Percentiles rank a stretch among this genome's conserved stretches.
Conservation (phyloP, 768 basidiomycete genomes). For the Podaxis sp. region DNA sequence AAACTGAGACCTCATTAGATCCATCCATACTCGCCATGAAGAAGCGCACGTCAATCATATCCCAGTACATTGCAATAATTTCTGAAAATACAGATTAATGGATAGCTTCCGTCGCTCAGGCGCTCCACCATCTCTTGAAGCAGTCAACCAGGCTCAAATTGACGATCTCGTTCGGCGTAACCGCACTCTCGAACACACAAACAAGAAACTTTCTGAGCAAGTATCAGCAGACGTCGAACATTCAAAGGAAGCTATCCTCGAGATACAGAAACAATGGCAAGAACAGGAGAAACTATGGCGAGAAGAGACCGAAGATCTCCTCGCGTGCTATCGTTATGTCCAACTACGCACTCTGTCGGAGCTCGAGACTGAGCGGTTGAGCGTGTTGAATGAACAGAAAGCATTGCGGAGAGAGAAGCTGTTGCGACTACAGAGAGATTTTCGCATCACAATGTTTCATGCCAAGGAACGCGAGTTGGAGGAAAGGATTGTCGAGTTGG, state of each 20-base stretch:
- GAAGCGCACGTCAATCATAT: background rate
- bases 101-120: slow-evolving; percentile 15
- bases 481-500: slow-evolving; percentile 47
- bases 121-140: slow-evolving; percentile 47
- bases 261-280: slow-evolving; percentile 50
- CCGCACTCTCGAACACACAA: slow-evolving; percentile 60
- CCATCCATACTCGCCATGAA: slow-evolving; percentile 2
- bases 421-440: slow-evolving; percentile 61
- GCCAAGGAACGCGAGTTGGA: slow-evolving; percentile 62
- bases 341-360: slow-evolving; percentile 55
- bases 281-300: slow-evolving; percentile 52
- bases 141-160: slow-evolving; percentile 67
- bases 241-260: slow-evolving; percentile 38
- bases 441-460: slow-evolving; percentile 67
- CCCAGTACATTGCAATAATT: background rate
- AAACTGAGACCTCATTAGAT: background rate
- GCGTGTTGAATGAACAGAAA: slow-evolving; percentile 56
- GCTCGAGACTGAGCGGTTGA: slow-evolving; percentile 52
- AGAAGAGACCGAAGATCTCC: slow-evolving; percentile 60
- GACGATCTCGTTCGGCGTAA: slow-evolving; percentile 72
- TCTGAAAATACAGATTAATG: background rate
- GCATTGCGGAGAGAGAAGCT: slow-evolving; percentile 56
- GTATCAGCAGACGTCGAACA: slow-evolving; percentile 42
- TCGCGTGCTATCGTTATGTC: slow-evolving; percentile 64
- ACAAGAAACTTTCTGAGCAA: slow-evolving; percentile 54